Evolutionary conservation across 768 basidiomycete species (phyloP).

Genomic region (Naematelia encephala): DNA sequence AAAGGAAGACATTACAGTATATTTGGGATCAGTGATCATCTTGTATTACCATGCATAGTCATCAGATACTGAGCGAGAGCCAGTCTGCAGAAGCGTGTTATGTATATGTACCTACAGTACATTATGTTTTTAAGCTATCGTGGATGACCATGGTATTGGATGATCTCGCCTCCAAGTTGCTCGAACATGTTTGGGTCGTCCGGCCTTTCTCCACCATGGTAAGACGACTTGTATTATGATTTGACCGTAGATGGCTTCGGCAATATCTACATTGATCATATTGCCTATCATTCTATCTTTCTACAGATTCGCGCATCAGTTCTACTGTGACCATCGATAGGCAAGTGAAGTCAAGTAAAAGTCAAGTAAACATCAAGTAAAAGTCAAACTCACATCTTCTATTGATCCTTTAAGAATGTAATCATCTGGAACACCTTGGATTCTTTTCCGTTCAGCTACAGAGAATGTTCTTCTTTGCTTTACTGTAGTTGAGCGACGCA

Average conservation of each 20-base stretch:
- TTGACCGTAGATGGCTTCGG: constrained; percentile 18
- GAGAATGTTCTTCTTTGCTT: constrained; percentile 27
- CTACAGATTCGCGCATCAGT: constrained; percentile 1
- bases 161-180: constrained; percentile 11
- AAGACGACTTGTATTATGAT: constrained; percentile 17
- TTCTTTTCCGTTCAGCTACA: constrained; percentile 29
- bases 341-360: neutral
- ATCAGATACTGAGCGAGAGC: neutral
- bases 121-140: too few relatives aligned
- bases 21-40: neutral
- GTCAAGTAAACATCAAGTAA: neutral
- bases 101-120: too few relatives aligned
- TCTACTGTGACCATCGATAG: too few relatives aligned
- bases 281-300: constrained; percentile 23
- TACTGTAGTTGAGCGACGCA: too few relatives aligned
- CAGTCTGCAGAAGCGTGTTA: too few relatives aligned
- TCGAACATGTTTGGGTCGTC: constrained; percentile 7
- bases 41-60: neutral
- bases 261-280: constrained; percentile 20
- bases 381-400: constrained; percentile 4
- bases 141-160: neutral
- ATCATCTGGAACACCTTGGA: constrained; percentile 30
- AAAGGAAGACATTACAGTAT: too few relatives aligned
- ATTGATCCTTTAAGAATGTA: constrained; percentile 7
- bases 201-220: constrained; percentile 22